Conservation (phyloP, 2,329 filamentous ascomycete genomes). For the Plenodomus tracheiphilus region DNA sequence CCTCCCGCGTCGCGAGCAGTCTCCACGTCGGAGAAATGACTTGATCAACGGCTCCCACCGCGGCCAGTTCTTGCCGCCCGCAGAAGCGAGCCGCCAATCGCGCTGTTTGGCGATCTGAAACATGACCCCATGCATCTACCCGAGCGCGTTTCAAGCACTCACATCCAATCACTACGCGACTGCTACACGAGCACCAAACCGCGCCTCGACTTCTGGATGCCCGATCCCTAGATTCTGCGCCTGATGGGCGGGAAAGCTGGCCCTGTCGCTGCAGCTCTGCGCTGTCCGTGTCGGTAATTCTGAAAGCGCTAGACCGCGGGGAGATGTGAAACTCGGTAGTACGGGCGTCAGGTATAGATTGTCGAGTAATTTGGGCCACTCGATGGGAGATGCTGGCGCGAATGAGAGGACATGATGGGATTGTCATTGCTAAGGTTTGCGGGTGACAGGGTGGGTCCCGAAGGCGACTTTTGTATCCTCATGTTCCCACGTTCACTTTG, state of each 20-base stretch:
- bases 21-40: neutral
- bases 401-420: constrained; percentile 23
- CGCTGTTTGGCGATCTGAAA: constrained; percentile 39
- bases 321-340: constrained; percentile 15
- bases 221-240: constrained; percentile 6
- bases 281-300: constrained; percentile 8
- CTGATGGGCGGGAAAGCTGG: constrained; percentile 5
- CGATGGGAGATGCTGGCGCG: constrained; percentile 31
- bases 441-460: constrained; percentile 22
- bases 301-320: constrained; percentile 16
- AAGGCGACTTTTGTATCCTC: constrained; percentile 24
- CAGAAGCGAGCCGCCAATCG: constrained; percentile 18
- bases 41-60: neutral
- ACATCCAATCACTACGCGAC: constrained; percentile 41
- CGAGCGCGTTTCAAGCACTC: constrained; percentile 31
- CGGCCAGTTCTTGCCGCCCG: constrained; percentile 34
- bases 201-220: constrained; percentile 27
- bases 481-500: constrained; percentile 25
- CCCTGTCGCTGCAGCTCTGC: neutral
- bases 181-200: constrained; percentile 30
- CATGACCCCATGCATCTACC: constrained; percentile 21
- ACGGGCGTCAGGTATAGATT: constrained; percentile 18
- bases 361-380: constrained; percentile 41
- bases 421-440: constrained; percentile 32
- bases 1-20: neutral